These are phyloP conservation scores for Oryza coarctata DNA, from an alignment of 176 grass and related monocot genomes.

Conservation along the genomic window DNA sequence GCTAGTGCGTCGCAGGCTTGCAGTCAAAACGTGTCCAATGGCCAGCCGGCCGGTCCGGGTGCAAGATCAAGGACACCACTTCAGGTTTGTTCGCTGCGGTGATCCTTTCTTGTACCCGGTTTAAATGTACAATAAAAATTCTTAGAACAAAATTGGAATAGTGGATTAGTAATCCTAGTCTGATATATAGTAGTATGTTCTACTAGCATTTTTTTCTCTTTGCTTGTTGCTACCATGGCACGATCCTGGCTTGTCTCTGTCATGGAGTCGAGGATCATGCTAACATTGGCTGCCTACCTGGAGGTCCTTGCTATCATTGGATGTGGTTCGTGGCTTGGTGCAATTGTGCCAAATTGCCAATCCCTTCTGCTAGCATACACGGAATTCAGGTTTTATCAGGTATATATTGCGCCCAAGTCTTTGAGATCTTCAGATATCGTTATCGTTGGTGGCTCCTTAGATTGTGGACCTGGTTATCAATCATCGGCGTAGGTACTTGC, in stretches of 20 bases:
- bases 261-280: not conserved
- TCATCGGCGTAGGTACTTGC: not conserved
- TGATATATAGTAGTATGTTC: not conserved
- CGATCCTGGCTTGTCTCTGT: not conserved
- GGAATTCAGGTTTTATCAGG: not conserved
- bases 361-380: not conserved
- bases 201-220: not conserved
- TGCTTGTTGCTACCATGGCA: not conserved
- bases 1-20: constrained; percentile 27
- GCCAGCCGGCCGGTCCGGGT: not conserved
- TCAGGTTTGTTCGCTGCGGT: not conserved
- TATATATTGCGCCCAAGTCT: not conserved
- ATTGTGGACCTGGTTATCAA: not conserved
- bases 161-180: not conserved
- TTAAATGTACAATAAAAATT: not conserved
- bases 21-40: constrained; percentile 21
- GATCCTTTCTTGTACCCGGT: not conserved
- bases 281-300: not conserved
- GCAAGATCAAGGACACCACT: not conserved
- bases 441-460: not conserved
- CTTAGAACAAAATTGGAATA: not conserved
- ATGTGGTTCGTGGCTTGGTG: not conserved
- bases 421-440: not conserved
- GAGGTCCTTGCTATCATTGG: not conserved
- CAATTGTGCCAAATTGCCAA: not conserved